Percentiles rank a stretch among this genome's conserved stretches.
phyloP scores from a whole-genome alignment of 2,329 filamentous ascomycete genomes.

The Curvularia hawaiiensis region DNA sequence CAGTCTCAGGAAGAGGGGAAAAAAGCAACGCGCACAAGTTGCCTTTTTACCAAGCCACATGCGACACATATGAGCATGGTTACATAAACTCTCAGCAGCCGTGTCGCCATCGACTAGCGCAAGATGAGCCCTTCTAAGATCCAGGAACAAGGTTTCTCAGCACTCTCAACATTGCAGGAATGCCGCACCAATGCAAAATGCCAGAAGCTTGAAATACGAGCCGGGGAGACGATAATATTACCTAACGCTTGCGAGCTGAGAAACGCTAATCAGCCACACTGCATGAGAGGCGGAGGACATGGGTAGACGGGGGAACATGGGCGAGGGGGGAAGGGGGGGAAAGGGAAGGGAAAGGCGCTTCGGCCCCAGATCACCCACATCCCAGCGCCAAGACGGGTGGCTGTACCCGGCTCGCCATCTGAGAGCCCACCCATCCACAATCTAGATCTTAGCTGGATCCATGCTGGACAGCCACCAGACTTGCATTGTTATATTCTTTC shows the following conservation, averaged over 20 bases:
- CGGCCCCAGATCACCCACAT: background rate
- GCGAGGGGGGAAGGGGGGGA: background rate
- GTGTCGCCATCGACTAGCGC: background rate
- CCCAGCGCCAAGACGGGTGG: background rate
- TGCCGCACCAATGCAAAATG: background rate
- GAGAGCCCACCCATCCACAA: background rate
- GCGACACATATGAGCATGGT: background rate
- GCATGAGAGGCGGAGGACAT: background rate
- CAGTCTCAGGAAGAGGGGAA: background rate
- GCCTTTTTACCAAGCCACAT: background rate
- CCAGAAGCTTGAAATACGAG: background rate
- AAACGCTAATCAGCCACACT: background rate
- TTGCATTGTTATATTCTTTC: background rate
- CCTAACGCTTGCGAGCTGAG: background rate
- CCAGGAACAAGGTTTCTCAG: background rate
- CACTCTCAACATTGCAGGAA: background rate
- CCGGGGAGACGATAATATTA: background rate
- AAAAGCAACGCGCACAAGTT: background rate
- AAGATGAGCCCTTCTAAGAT: background rate
- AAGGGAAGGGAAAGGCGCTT: background rate
- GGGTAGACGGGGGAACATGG: too few relatives aligned
- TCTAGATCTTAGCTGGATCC: background rate
- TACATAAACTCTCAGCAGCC: background rate
- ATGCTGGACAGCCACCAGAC: background rate
- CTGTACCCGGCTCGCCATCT: background rate